Evolutionary conservation across 345 rosid species (phyloP).

Genomic region (Chamaenerion angustifolium): DNA sequence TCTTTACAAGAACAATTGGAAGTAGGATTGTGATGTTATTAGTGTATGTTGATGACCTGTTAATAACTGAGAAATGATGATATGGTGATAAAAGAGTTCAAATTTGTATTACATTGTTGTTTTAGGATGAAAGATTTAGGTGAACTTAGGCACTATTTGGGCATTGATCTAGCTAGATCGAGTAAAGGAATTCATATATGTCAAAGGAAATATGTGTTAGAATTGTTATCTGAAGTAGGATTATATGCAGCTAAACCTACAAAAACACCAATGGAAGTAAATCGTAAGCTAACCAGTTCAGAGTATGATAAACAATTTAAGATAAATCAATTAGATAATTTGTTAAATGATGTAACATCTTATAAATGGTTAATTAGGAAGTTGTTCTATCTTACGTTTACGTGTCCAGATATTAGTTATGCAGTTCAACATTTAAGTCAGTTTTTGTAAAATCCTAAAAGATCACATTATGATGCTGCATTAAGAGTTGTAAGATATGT

Average conservation of each 20-base stretch:
- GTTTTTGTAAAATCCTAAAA: neutral
- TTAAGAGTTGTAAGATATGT: too few relatives aligned
- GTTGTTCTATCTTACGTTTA: neutral
- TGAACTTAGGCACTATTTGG: neutral
- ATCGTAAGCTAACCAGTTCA: too few relatives aligned
- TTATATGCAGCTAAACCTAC: neutral
- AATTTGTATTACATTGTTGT: neutral
- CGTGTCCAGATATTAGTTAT: conserved; percentile 1
- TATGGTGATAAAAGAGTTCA: neutral
- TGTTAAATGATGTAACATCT: neutral
- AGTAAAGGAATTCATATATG: neutral
- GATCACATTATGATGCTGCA: too few relatives aligned
- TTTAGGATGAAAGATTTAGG: conserved; percentile 1
- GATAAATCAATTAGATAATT: neutral
- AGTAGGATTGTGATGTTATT: neutral
- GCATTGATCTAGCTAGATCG: neutral
- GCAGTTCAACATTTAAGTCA: neutral
- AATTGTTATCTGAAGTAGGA: neutral
- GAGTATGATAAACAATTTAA: neutral
- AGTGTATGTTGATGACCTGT: neutral
- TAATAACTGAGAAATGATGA: neutral
- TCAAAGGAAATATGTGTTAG: conserved; percentile 1
- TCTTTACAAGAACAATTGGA: neutral
- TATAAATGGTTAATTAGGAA: neutral
- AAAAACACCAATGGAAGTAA: neutral